A percentile compares a stretch with the other conserved stretches of the same genome.
Conservation (phyloP, 495 filamentous ascomycete species). For the Polyplosphaeria fusca region DNA sequence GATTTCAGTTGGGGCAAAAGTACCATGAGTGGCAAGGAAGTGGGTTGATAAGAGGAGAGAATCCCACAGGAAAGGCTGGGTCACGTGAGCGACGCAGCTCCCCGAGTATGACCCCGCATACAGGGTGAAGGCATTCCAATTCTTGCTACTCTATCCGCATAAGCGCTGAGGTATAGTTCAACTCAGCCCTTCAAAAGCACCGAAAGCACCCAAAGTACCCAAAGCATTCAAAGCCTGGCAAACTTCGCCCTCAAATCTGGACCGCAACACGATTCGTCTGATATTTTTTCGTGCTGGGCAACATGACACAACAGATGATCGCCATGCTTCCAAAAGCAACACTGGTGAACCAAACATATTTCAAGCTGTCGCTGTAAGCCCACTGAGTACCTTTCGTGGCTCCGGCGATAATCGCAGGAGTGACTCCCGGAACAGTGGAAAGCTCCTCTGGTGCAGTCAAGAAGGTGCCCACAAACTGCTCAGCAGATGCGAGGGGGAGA, state of each 20-base stretch:
- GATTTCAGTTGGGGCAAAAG: too few species aligned
- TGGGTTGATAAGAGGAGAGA: too few species aligned
- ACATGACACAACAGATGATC: conserved; percentile 20
- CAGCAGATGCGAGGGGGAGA: conserved; percentile 23
- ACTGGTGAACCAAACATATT: conserved; percentile 36
- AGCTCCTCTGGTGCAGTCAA: conserved; percentile 24
- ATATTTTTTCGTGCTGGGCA: conserved; percentile 32
- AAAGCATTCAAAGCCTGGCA: background rate
- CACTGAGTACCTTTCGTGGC: conserved; percentile 33
- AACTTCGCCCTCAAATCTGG: conserved; percentile 5
- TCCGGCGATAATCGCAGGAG: conserved; percentile 18
- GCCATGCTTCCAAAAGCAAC: conserved; percentile 31
- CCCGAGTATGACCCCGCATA: too few species aligned
- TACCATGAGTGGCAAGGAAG: too few species aligned
- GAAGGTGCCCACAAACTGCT: conserved; percentile 34
- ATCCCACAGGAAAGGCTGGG: too few species aligned
- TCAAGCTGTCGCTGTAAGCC: conserved; percentile 34
- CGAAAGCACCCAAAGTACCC: too few species aligned
- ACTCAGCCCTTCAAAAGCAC: too few species aligned
- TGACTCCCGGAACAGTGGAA: conserved; percentile 28
- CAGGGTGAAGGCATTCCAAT: too few species aligned
- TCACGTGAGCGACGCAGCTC: too few species aligned
- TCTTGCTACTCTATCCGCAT: too few species aligned
- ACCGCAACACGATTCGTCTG: conserved; percentile 33
- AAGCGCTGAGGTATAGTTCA: too few species aligned